A percentile compares a stretch with the other conserved stretches of the same genome.
Evolutionary conservation across 192 early-diverging fungal species (phyloP).

Genomic region (Gorgonomyces haynaldii): DNA sequence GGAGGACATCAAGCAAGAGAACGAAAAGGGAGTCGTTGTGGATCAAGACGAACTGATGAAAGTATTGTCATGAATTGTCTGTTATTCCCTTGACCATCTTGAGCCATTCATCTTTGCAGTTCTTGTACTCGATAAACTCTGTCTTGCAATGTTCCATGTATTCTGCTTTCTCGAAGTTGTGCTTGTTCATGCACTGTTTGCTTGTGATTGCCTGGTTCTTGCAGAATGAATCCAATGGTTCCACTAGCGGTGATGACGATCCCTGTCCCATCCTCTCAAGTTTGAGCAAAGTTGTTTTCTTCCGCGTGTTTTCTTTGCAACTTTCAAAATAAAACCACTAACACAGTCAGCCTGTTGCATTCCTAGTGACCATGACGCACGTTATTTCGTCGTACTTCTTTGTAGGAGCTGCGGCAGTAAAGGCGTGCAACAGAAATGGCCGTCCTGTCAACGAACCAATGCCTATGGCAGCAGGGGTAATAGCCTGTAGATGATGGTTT

Average conservation of each 20-base stretch:
- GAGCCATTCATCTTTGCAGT: conserved; percentile 18
- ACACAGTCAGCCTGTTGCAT: too few relatives aligned
- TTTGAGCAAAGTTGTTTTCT: too few relatives aligned
- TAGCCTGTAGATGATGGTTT: too few relatives aligned
- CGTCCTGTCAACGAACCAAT: too few relatives aligned
- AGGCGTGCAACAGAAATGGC: too few relatives aligned
- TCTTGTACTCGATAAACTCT: conserved; percentile 10
- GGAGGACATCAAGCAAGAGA: conserved; percentile 5
- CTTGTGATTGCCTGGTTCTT: conserved; percentile 3
- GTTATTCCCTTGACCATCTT: conserved; percentile 1
- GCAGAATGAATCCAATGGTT: conserved; percentile 15
- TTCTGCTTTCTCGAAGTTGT: conserved; percentile 13
- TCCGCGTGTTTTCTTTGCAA: too few relatives aligned
- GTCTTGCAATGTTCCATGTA: conserved; percentile 1
- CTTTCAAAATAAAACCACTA: too few relatives aligned
- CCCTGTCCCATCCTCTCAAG: too few relatives aligned
- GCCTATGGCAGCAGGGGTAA: too few relatives aligned
- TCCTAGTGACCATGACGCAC: too few relatives aligned
- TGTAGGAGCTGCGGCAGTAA: too few relatives aligned
- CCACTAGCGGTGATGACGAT: not conserved
- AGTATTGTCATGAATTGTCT: conserved; percentile 3
- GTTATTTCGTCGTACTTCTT: too few relatives aligned
- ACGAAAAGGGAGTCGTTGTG: not conserved
- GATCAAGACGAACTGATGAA: not conserved
- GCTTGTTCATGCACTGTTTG: conserved; percentile 14